Percentiles rank a stretch among this genome's conserved stretches.
phyloP scores from a whole-genome alignment of 768 basidiomycete species.

The Boletus barrowsii region DNA sequence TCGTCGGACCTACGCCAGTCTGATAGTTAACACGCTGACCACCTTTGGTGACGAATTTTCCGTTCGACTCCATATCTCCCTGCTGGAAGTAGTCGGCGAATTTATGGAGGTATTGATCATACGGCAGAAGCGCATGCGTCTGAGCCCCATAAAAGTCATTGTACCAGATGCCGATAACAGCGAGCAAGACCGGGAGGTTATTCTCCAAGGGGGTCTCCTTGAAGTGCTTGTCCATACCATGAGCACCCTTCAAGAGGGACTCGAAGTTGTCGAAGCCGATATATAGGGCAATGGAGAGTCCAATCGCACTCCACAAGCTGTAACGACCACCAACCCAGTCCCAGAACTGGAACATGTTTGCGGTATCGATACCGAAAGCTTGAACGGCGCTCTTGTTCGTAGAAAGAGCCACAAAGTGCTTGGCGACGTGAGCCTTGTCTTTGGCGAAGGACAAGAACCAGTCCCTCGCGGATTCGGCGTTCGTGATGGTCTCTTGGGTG shows the following conservation, averaged over 20 bases:
- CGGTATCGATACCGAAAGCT: constrained; percentile 83
- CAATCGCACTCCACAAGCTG: constrained; percentile 98
- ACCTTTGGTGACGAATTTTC: constrained; percentile 92
- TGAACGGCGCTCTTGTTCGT: constrained; percentile 95
- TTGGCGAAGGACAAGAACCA: constrained; percentile 90
- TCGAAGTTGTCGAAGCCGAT: constrained; percentile 96
- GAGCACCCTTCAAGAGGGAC: constrained; percentile 84
- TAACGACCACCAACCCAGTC: constrained; percentile 99
- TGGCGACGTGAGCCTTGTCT: constrained; percentile 90
- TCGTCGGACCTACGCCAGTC: constrained; percentile 73
- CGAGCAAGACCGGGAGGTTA: constrained; percentile 91
- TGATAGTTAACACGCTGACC: constrained; percentile 93
- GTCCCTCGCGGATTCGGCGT: constrained; percentile 87
- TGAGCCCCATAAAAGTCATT: constrained; percentile 98
- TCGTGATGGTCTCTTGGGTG: constrained; percentile 99
- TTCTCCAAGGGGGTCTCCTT: constrained; percentile 80
- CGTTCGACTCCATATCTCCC: constrained; percentile 99
- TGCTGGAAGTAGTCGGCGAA: constrained; percentile 99
- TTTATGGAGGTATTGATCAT: constrained; percentile 98
- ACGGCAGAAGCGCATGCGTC: constrained; percentile 92
- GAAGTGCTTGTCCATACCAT: constrained; percentile 98
- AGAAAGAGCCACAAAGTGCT: constrained; percentile 97
- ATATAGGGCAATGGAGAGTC: constrained; percentile 87
- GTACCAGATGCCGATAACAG: constrained; percentile 94
- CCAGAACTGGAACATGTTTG: constrained; percentile 99